A percentile compares a stretch with the other conserved stretches of the same genome.
Evolutionary conservation across 2,329 filamentous ascomycete species (phyloP).

Genomic region (Mycosphaerelloides madeirae): DNA sequence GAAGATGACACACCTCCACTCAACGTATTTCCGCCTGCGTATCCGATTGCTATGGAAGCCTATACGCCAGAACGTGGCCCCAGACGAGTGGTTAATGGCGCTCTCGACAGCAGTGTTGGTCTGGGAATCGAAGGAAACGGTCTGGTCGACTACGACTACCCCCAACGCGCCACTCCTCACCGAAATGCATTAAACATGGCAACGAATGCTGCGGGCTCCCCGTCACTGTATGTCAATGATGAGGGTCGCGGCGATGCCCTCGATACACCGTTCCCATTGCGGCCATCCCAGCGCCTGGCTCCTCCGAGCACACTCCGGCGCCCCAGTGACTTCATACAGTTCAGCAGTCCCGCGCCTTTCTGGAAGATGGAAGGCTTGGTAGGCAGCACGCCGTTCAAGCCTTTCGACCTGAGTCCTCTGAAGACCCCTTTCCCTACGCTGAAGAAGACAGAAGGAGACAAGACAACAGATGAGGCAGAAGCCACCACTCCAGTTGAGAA

Average conservation of each 20-base stretch:
- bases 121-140: conserved; percentile 30
- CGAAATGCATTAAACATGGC: conserved; percentile 33
- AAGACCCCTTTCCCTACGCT: conserved; percentile 35
- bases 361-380: conserved; percentile 80
- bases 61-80: conserved; percentile 53
- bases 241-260: conserved; percentile 32
- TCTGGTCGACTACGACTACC: conserved; percentile 26
- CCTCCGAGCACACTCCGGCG: conserved; percentile 76
- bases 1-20: conserved; percentile 42
- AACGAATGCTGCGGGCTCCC: conserved; percentile 35
- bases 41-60: conserved; percentile 47
- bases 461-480: conserved; percentile 21
- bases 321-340: conserved; percentile 80
- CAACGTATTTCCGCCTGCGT: conserved; percentile 35
- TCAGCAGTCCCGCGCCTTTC: conserved; percentile 78
- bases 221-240: conserved; percentile 35
- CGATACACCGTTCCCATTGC: conserved; percentile 36
- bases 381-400: conserved; percentile 60
- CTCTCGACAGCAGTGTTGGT: conserved; percentile 21
- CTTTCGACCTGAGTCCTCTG: conserved; percentile 36
- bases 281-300: conserved; percentile 58
- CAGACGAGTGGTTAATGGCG: conserved; percentile 30
- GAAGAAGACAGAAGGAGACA: conserved; percentile 23
- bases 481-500: conserved; percentile 17
- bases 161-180: conserved; percentile 26